Conservation (phyloP, 1,284 basidiomycete species). For the Peniophora sp. region DNA sequence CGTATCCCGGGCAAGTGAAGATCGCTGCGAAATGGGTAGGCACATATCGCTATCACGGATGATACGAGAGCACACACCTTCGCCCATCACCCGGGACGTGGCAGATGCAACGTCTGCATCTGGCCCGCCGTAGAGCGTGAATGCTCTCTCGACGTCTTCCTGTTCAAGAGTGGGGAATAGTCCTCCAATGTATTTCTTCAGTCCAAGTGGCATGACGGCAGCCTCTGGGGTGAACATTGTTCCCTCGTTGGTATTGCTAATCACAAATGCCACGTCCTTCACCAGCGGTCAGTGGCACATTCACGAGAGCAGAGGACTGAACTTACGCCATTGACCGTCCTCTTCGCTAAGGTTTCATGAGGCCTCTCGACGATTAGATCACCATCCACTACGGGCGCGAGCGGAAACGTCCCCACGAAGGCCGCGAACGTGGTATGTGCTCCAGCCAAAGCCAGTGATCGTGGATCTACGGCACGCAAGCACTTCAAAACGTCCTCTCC, state of each 20-base stretch:
- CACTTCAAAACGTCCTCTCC: not conserved
- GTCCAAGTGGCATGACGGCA: constrained; percentile 17
- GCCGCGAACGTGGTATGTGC: constrained; percentile 20
- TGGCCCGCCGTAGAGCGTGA: constrained; percentile 17
- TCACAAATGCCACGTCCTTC: constrained; percentile 22
- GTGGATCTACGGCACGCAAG: constrained; percentile 22
- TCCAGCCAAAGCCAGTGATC: constrained; percentile 26
- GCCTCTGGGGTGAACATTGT: constrained; percentile 25
- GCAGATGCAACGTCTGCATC: constrained; percentile 12
- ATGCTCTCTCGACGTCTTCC: constrained; percentile 16
- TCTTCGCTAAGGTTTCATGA: constrained; percentile 23
- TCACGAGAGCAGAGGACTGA: not conserved
- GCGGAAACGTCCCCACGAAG: constrained; percentile 33
- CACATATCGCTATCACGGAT: not conserved
- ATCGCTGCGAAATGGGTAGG: constrained; percentile 12
- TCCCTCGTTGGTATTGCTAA: constrained; percentile 27
- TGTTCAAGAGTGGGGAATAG: constrained; percentile 28
- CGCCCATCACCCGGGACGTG: constrained; percentile 29
- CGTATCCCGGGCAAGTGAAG: constrained; percentile 29
- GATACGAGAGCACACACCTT: constrained; percentile 22
- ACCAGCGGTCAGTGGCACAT: constrained; percentile 4
- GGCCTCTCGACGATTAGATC: constrained; percentile 35
- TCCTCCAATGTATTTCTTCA: constrained; percentile 23
- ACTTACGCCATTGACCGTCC: not conserved
- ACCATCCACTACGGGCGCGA: constrained; percentile 38